Percentiles rank a stretch among this genome's conserved stretches.
Conservation (phyloP, 2,329 filamentous ascomycete species). For the Colletotrichum tamarilloi region DNA sequence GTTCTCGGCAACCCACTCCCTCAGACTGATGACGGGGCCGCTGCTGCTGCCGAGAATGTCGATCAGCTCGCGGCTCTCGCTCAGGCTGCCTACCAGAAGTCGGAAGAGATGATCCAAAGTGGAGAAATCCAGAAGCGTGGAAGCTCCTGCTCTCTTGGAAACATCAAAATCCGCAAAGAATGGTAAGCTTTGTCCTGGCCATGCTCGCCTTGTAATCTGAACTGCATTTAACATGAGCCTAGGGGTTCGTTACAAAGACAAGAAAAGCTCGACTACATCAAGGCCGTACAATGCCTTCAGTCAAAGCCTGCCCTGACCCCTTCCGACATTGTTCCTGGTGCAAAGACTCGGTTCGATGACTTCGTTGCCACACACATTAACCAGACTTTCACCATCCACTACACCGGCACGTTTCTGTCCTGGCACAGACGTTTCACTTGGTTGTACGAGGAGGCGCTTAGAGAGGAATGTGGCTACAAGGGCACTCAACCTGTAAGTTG, state of each 20-base stretch:
- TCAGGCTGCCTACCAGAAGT: conserved; percentile 38
- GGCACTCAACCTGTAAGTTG: conserved; percentile 50
- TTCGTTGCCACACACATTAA: conserved; percentile 61
- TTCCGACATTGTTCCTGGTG: conserved; percentile 51
- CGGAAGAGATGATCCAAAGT: conserved; percentile 37
- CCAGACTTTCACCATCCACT: conserved; percentile 57
- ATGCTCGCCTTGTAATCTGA: no score
- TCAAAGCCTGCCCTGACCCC: conserved; percentile 49
- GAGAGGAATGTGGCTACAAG: conserved; percentile 48
- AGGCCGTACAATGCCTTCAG: conserved; percentile 58
- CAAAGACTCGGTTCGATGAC: conserved; percentile 59
- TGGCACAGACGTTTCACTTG: conserved; percentile 48
- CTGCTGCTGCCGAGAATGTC: conserved; percentile 3
- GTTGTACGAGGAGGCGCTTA: conserved; percentile 45
- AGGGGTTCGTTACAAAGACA: not conserved
- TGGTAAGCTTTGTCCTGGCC: conserved; percentile 39
- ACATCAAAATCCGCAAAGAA: conserved; percentile 44
- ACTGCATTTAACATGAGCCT: not conserved
- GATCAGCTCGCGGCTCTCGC: conserved; percentile 32
- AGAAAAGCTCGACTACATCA: conserved; percentile 47
- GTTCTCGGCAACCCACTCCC: conserved; percentile 18
- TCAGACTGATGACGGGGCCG: not conserved
- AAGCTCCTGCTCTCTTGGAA: conserved; percentile 39
- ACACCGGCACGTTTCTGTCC: conserved; percentile 44
- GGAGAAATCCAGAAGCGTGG: conserved; percentile 36